These are phyloP conservation scores for Penicillium sp. DNA, from an alignment of 2,329 filamentous ascomycete genomes.

Conservation along the genomic window DNA sequence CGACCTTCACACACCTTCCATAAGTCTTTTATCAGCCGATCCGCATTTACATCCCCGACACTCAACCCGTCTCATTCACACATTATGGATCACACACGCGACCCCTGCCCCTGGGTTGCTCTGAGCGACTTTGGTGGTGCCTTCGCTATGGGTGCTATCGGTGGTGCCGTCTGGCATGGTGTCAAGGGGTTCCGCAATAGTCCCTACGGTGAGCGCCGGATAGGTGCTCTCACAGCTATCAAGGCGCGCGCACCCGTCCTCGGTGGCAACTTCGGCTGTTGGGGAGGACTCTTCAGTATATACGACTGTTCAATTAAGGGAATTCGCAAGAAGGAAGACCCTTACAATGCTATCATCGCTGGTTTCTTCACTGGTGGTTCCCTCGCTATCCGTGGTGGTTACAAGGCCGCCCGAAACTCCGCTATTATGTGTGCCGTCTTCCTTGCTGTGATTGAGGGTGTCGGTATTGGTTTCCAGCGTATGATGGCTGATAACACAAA, in stretches of 20 bases:
- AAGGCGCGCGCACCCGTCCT: conserved; percentile 95
- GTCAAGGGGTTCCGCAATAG: conserved; percentile 92
- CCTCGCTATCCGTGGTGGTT: conserved; percentile 85
- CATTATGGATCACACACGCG: conserved; percentile 87
- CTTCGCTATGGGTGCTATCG: conserved; percentile 87
- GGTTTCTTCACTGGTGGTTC: conserved; percentile 96
- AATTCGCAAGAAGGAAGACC: conserved; percentile 91
- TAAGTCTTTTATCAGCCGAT: background rate
- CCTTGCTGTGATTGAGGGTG: conserved; percentile 93
- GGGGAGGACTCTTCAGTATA: conserved; percentile 79
- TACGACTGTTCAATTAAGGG: conserved; percentile 98
- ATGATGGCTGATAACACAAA: conserved; percentile 89
- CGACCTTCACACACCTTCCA: background rate
- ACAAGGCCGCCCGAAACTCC: conserved; percentile 87
- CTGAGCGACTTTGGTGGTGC: conserved; percentile 97
- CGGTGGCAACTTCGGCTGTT: conserved; percentile 96
- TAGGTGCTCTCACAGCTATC: conserved; percentile 94
- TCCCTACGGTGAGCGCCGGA: conserved; percentile 88
- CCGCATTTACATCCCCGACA: background rate
- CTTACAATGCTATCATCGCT: conserved; percentile 95
- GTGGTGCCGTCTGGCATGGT: conserved; percentile 89
- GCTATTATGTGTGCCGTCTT: conserved; percentile 95
- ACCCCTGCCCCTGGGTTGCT: conserved; percentile 95
- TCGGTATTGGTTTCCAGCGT: conserved; percentile 91
- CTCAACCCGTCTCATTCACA: background rate